A percentile compares a stretch with the other conserved stretches of the same genome.
phyloP scores from a whole-genome alignment of 306 rosid genomes.

The Quercus variabilis region DNA sequence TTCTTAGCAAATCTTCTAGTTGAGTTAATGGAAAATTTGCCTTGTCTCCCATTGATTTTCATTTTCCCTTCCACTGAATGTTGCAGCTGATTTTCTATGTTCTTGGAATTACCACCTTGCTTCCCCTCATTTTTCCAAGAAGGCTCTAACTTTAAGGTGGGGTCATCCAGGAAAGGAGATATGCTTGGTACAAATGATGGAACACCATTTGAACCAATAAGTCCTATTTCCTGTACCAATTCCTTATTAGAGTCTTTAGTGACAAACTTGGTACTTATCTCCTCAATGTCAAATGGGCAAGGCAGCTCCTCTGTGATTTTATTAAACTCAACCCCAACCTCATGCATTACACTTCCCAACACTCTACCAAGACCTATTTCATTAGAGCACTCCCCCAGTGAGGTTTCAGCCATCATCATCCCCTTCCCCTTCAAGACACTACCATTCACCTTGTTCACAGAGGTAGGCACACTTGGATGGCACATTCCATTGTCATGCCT shows the following conservation, averaged over 20 bases:
- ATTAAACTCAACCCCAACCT: constrained; percentile 52
- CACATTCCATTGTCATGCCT: constrained; percentile 74
- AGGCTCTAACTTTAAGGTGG: constrained; percentile 24
- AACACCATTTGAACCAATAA: constrained; percentile 67
- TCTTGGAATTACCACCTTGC: constrained; percentile 30
- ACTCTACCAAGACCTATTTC: constrained; percentile 38
- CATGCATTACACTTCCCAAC: constrained; percentile 30
- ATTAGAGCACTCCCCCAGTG: constrained; percentile 39
- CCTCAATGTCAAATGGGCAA: constrained; percentile 73
- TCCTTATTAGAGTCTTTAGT: constrained; percentile 76
- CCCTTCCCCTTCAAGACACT: constrained; percentile 57
- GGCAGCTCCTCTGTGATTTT: constrained; percentile 57
- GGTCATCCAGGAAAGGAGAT: constrained; percentile 56
- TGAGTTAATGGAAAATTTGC: constrained; percentile 12
- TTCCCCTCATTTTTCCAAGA: constrained; percentile 36
- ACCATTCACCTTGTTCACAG: constrained; percentile 48
- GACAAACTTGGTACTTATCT: constrained; percentile 65
- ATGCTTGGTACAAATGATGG: constrained; percentile 54
- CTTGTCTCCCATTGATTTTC: not conserved
- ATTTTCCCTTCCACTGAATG: not conserved
- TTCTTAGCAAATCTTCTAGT: constrained; percentile 30
- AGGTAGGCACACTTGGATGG: constrained; percentile 33
- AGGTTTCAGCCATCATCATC: constrained; percentile 41
- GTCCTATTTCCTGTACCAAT: constrained; percentile 67
- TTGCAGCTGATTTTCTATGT: constrained; percentile 20